phyloP scores from a whole-genome alignment of 495 filamentous ascomycete genomes.

The Rostrohypoxylon terebratum region DNA sequence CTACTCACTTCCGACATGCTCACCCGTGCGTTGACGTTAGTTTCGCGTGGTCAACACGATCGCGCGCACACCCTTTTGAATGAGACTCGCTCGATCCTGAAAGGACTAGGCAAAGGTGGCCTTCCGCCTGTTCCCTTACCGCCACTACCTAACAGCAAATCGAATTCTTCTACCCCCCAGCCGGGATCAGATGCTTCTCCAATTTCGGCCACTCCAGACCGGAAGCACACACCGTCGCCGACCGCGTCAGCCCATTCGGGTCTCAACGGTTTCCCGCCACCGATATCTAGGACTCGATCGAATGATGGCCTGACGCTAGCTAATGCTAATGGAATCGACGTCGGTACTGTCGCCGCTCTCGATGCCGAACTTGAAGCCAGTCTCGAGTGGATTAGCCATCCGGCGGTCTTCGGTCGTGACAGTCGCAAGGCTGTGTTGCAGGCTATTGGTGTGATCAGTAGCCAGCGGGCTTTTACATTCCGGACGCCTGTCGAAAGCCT shows the following conservation, averaged over 20 bases:
- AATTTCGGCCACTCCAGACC: conserved; percentile 59
- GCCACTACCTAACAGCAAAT: conserved; percentile 54
- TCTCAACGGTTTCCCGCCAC: conserved; percentile 43
- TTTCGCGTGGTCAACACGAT: conserved; percentile 91
- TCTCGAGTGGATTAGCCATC: conserved; percentile 99
- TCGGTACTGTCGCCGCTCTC: conserved; percentile 81
- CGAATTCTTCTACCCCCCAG: conserved; percentile 62
- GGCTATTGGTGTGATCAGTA: conserved; percentile 94
- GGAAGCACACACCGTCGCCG: conserved; percentile 63
- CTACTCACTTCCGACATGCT: conserved; percentile 98
- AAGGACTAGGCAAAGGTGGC: conserved; percentile 94
- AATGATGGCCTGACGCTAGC: conserved; percentile 62
- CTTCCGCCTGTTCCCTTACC: conserved; percentile 85
- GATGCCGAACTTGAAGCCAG: conserved; percentile 90
- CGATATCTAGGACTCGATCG: conserved; percentile 54
- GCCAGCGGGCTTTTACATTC: conserved; percentile 94
- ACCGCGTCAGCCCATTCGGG: conserved; percentile 61
- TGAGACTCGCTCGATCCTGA: conserved; percentile 95
- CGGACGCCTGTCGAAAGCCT: conserved; percentile 85
- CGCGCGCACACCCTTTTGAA: conserved; percentile 89
- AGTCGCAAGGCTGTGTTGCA: conserved; percentile 96
- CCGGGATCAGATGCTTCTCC: conserved; percentile 60
- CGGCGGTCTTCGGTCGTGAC: conserved; percentile 94
- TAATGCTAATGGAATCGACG: conserved; percentile 78
- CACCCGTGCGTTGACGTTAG: conserved; percentile 88